Base-by-base conservation (phyloP, 208 protist species). In the Crithidia expoeki region DNA sequence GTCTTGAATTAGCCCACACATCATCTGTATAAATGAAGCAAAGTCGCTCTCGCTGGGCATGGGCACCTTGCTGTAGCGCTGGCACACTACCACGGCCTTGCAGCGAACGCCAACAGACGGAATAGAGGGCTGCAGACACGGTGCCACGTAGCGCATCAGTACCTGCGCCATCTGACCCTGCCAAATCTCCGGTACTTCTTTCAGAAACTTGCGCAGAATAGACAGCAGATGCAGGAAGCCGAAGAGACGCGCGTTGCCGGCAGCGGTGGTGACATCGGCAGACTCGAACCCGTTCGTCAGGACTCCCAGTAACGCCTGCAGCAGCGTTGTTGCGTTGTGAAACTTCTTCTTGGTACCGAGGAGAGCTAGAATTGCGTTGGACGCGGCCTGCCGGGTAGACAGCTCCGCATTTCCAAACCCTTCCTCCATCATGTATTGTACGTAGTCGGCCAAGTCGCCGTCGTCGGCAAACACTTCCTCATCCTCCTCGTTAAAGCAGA, bases 391-490 rank as follows among this genome's bases (percentile, higher is more conserved):
- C 14, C 92, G 87, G 44, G 66, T 80, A 12, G 88, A 86, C 40
- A 92, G 64, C 76, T 94, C 87, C 52, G 88, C 79, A 27, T 80
- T 82, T n/a, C 76, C 77, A 40, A 91, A 81, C 32, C 81, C 80
- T 69, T 93, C 89, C 52, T 94, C 86, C 74, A 91, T 81, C 89
- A 94, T 91, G 72, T 94, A 94, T 81, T 92, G 81, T 52, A 85
- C 83, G 79, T 88, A 94, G 44, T 93, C 88, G 1, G 83, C 79
- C 16, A 96, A 61, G 60, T 92, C 80, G 61, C 83, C 77, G 27
- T 87, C 81, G 36, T 92, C 87, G 38, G 75, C 71, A 56, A 96
- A 94, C 7, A 85, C 83, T 44, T 88, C 81, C 52, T 93, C 92
- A 72, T 96, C 92, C 55, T 89, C 84, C 46, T 83, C 88, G 53